Base-by-base conservation (phyloP, 352 stramenopile genomes). In the Phytopythium kandeliae region DNA sequence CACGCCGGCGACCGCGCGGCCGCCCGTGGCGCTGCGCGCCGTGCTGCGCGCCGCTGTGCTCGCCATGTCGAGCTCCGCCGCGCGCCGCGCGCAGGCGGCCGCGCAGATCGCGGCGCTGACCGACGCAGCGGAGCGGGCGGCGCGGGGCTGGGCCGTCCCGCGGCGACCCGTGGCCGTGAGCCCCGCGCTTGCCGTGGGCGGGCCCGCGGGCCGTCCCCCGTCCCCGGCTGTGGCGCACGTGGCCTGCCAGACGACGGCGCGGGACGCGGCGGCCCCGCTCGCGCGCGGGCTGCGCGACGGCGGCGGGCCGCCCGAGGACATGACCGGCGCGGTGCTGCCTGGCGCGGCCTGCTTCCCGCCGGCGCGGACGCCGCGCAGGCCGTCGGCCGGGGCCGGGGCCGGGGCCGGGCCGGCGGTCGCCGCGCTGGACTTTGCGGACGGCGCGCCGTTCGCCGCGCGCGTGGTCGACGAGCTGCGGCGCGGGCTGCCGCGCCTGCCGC, bases 41-140 rank as follows among this genome's bases (percentile, higher is more conserved):
- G 63, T 89, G 13, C 52, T 89, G 7, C 68, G 66, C 9, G 72
- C 78, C 4, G 78, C 74, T 11, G 78, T 89, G 42, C 69, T 84
- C 50, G 70, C 74, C 10, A 82, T 89, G 74, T 89, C 78, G 24
- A 74, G 54, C 13, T 89, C 78, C 6, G 69, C 62, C 24, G 71
- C 67, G 49, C 70, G 78, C 36, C 76, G 68, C 47, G 48, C 63
- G 9, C 44, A 65, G 15, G 78, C 65, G 4, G 61, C 51, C 24
- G 55, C 21, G 26, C 58, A 80, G 34, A 83, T 85, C 4, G 28
- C 28, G 4, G 28, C 4, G 28, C 28, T 31, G n/a, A n/a, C n/a
- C n/a, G n/a, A n/a, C n/a, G n/a, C n/a, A n/a, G n/a, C n/a, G n/a
- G n/a, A n/a, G n/a, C n/a, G n/a, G n/a, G n/a, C n/a, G n/a, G n/a